Evolutionary conservation across 1,284 basidiomycete species (phyloP), one percentile per base, ranked within the genome.

Genomic region (Pseudozyma sp.): DNA sequence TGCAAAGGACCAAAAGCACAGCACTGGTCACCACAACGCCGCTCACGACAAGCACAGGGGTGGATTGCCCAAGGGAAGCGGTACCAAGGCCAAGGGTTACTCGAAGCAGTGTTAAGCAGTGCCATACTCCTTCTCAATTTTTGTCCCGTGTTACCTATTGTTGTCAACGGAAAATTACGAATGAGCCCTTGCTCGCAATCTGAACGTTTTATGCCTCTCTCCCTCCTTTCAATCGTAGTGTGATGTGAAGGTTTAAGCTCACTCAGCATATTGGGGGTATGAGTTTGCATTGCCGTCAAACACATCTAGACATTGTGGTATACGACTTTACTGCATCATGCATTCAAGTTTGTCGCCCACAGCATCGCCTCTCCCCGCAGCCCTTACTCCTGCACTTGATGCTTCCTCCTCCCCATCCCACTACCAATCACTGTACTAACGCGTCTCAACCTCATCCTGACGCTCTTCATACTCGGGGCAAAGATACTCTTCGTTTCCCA

Each of bases 61-160:
- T 48, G 70, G 64, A 1, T 58, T 79, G 19, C 73, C 71, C 4
- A 34, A 68, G 14, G 78, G 74, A 16, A 51, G 49, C 11, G 80
- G 81, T 48, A 34, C 38, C 18, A 66, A 70, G 53, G 62, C 73
- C 3, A 70, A 42, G 14, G 82, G 82, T 19, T 83, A 78, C 54
- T 39, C 63, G 10, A 79, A 79, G 66, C 82, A 84, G 77, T 84
- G 82, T 65, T 84, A 59, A 70, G 38, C 58, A 18, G 16, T 45
- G 18, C 38, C 13, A 21, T 47, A 21, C 31, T 34, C 44, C 44
- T 18, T 18, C 19, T n/a, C 39, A 40, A 3, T 8, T 31, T 31
- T 31, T 31, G 25, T 31, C 25, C 6, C 25, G 25, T 31, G 25
- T 3, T 31, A 31, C 25, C 25, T 31, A 3, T 31, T 31, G 25